Conservation (phyloP, 1,284 basidiomycete genomes). For the Meira miltonrushii region DNA sequence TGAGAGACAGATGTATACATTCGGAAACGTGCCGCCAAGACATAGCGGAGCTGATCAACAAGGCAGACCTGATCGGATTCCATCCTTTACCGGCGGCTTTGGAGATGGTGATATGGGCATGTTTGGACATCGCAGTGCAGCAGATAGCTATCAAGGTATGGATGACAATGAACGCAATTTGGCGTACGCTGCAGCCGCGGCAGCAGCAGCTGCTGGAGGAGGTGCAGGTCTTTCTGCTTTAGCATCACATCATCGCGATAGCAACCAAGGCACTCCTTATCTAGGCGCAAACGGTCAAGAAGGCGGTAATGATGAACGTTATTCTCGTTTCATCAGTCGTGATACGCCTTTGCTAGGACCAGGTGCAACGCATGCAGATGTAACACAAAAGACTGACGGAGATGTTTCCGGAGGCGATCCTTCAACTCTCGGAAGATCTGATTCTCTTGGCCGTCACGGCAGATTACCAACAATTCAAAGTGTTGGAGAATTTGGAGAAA, state of each 20-base stretch:
- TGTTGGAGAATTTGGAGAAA: conserved; percentile 37
- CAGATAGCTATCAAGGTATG: not conserved
- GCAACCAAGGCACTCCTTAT: conserved; percentile 25
- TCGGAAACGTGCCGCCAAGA: conserved; percentile 12
- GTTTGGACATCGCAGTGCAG: not conserved
- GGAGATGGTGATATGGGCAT: conserved; percentile 18
- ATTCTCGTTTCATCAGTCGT: conserved; percentile 34
- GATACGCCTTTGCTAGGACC: conserved; percentile 30
- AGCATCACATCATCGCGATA: conserved; percentile 34
- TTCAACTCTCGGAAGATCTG: not conserved
- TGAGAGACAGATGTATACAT: not conserved
- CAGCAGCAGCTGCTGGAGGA: conserved; percentile 18
- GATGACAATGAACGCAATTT: conserved; percentile 6
- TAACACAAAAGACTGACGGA: not conserved
- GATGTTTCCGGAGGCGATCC: not conserved
- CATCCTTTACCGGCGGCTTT: conserved; percentile 14
- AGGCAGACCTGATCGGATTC: conserved; percentile 1
- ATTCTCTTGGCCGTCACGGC: not conserved
- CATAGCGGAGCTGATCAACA: conserved; percentile 4
- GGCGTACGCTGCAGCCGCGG: conserved; percentile 21
- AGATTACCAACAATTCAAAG: conserved; percentile 32
- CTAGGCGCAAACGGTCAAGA: not conserved
- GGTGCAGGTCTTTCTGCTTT: conserved; percentile 22
- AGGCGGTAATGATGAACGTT: conserved; percentile 14
- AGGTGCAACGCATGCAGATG: conserved; percentile 6